Evolutionary conservation across 2,329 filamentous ascomycete genomes (phyloP).

Genomic region (Coleophoma cylindrospora): DNA sequence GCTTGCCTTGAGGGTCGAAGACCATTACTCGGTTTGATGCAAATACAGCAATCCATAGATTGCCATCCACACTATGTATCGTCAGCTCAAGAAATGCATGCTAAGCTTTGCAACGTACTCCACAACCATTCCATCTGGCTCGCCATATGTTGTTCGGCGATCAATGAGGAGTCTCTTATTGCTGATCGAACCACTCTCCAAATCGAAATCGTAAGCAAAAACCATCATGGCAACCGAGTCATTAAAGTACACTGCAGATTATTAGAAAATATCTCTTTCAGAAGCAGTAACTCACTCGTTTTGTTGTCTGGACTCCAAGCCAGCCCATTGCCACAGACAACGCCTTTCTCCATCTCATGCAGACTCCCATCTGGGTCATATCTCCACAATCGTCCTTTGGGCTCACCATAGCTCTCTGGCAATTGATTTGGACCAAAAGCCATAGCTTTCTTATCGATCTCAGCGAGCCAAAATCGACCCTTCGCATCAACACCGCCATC

Average conservation of each 20-base stretch:
- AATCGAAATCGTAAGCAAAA: conserved; percentile 28
- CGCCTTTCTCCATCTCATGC: conserved; percentile 27
- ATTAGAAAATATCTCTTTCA: not conserved
- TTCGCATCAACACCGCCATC: conserved; percentile 30
- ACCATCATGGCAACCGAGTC: conserved; percentile 28
- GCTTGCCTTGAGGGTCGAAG: conserved; percentile 25
- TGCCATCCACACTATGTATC: conserved; percentile 24
- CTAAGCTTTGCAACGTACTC: conserved; percentile 22
- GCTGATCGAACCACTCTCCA: conserved; percentile 24
- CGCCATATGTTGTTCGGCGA: conserved; percentile 6
- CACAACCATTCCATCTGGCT: conserved; percentile 33
- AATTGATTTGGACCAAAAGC: conserved; percentile 26
- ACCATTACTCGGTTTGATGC: conserved; percentile 29
- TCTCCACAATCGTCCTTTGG: conserved; percentile 20
- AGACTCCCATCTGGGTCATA: conserved; percentile 25
- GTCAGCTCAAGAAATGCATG: not conserved
- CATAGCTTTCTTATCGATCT: conserved; percentile 30
- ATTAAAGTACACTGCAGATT: conserved; percentile 27
- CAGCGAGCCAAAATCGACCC: conserved; percentile 29
- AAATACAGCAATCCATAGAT: conserved; percentile 32
- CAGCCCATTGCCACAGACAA: conserved; percentile 31
- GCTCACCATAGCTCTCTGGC: conserved; percentile 23
- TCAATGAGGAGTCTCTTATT: conserved; percentile 23
- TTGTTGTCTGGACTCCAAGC: conserved; percentile 32
- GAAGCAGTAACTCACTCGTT: conserved; percentile 20